A percentile compares a stretch with the other conserved stretches of the same genome.
Evolutionary conservation across 129 eudicot species (phyloP).

Genomic region (Helianthus annuus): DNA sequence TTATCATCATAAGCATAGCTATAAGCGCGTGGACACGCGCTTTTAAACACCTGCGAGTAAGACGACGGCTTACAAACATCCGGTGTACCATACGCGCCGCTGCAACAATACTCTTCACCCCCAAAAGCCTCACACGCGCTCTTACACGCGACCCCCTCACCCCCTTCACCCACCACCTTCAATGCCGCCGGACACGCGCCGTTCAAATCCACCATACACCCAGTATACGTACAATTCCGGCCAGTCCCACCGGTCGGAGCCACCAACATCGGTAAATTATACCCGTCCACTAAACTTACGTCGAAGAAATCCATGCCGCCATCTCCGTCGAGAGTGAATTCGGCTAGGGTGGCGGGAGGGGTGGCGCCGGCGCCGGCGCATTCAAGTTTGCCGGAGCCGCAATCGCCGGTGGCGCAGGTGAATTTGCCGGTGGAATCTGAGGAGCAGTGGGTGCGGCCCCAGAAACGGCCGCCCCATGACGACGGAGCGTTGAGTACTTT

Average conservation of each 20-base stretch:
- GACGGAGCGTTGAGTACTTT: constrained; percentile 45
- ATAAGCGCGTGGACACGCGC: constrained; percentile 81
- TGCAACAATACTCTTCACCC: constrained; percentile 65
- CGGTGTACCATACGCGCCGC: constrained; percentile 77
- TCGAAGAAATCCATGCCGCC: constrained; percentile 72
- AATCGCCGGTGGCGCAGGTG: constrained; percentile 73
- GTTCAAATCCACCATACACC: constrained; percentile 72
- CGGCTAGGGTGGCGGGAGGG: constrained; percentile 82
- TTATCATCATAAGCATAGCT: constrained; percentile 88
- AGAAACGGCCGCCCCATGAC: constrained; percentile 78
- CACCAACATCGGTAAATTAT: constrained; percentile 78
- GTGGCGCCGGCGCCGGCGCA: constrained; percentile 68
- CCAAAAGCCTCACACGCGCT: constrained; percentile 95
- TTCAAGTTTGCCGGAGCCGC: constrained; percentile 70
- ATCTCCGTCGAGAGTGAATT: constrained; percentile 77
- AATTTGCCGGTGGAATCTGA: constrained; percentile 59
- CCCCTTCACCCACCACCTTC: constrained; percentile 49
- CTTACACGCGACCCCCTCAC: constrained; percentile 72
- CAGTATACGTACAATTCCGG: constrained; percentile 55
- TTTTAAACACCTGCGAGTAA: constrained; percentile 68
- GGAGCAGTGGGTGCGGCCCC: constrained; percentile 77
- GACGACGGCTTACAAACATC: constrained; percentile 67
- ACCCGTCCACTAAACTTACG: constrained; percentile 89
- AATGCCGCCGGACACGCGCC: constrained; percentile 74
- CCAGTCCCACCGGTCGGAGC: constrained; percentile 74